Evolutionary conservation across 2,329 filamentous ascomycete genomes (phyloP).

Genomic region (Penicillium sp.): DNA sequence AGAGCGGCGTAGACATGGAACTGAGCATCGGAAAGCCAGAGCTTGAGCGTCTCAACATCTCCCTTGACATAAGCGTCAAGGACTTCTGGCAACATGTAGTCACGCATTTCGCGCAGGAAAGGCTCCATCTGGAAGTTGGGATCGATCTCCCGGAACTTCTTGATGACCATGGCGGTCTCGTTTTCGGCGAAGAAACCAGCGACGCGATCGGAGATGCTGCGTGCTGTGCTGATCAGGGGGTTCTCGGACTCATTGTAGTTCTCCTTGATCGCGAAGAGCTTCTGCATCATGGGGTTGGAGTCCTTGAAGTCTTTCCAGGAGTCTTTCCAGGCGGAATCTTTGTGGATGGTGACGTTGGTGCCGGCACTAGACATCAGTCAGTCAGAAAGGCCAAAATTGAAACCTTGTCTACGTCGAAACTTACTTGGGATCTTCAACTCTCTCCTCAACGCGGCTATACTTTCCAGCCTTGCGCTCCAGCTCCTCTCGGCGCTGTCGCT

Average conservation of each 20-base stretch:
- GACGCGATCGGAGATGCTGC: conserved; percentile 88
- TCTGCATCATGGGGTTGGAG: conserved; percentile 81
- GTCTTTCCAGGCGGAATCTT: conserved; percentile 96
- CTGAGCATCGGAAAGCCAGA: conserved; percentile 95
- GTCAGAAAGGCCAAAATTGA: conserved; percentile 32
- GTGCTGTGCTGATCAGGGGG: conserved; percentile 85
- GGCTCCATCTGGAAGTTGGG: conserved; percentile 91
- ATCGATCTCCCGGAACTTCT: conserved; percentile 95
- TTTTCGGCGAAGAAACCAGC: conserved; percentile 98
- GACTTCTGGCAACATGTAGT: conserved; percentile 96
- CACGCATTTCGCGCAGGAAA: conserved; percentile 90
- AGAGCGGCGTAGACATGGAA: conserved; percentile 96
- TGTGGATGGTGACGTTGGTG: conserved; percentile 91
- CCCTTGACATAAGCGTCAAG: conserved; percentile 98
- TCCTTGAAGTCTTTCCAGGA: conserved; percentile 97
- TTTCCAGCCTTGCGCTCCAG: conserved; percentile 55
- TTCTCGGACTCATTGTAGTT: conserved; percentile 97
- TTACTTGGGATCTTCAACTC: conserved; percentile 85
- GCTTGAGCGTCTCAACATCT: conserved; percentile 81
- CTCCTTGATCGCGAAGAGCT: conserved; percentile 78
- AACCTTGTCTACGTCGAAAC: conserved; percentile 35
- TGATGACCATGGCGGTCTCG: conserved; percentile 95
- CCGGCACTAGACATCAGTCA: conserved; percentile 64
- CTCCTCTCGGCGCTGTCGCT: conserved; percentile 68
- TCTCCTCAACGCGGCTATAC: conserved; percentile 55